A percentile compares a stretch with the other conserved stretches of the same genome.
Evolutionary conservation across 768 basidiomycete species (phyloP).

Genomic region (Termitomyces sp.): DNA sequence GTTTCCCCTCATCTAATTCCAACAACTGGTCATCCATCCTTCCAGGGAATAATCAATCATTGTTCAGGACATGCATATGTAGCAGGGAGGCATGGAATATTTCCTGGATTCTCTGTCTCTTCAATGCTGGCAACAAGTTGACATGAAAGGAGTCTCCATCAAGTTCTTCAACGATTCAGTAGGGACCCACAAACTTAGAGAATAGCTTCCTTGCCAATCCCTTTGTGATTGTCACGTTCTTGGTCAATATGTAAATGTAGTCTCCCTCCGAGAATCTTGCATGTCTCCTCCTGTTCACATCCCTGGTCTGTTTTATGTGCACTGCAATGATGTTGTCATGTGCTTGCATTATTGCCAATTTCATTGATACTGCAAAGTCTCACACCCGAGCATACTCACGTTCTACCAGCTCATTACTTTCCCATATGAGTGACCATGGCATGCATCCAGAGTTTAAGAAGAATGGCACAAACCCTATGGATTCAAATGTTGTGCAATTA

Average conservation of each 20-base stretch:
- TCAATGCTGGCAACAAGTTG: not conserved
- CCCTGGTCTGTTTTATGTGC: no score
- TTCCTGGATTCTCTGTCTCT: not conserved
- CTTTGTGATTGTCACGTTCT: not conserved
- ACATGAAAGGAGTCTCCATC: not conserved
- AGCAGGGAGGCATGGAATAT: not conserved
- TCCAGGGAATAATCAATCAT: not conserved
- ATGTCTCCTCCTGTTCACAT: not conserved
- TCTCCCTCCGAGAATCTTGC: not conserved
- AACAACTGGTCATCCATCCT: no score
- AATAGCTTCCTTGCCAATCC: not conserved
- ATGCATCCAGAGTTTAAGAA: no score
- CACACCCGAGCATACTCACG: no score
- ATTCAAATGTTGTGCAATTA: no score
- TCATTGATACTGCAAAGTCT: no score
- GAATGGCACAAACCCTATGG: no score
- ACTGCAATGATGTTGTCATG: no score
- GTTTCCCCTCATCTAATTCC: no score
- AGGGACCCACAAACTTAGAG: not conserved
- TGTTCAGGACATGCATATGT: not conserved
- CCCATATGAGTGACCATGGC: no score
- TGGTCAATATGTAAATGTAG: not conserved
- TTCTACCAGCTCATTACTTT: no score
- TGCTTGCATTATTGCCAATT: no score
- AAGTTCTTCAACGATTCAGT: not conserved